Evolutionary conservation across 176 grass and related monocot genomes (phyloP).

Genomic region (Musa itinerans): DNA sequence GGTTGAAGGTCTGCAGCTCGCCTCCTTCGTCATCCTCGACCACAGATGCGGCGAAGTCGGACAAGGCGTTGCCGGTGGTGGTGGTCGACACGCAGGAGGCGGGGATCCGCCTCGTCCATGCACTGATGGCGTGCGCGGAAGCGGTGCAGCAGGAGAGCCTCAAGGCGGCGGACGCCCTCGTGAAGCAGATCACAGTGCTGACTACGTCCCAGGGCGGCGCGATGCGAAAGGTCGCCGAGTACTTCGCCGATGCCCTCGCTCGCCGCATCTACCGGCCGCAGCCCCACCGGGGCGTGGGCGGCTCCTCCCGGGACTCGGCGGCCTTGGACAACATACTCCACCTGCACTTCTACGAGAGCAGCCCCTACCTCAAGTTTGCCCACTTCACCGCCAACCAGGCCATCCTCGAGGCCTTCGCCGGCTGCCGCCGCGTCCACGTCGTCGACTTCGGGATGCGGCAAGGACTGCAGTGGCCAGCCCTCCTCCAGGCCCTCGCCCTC

Average conservation of each 20-base stretch:
- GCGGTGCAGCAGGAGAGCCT: slow-evolving; percentile 5
- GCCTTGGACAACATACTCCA: slow-evolving; percentile 4
- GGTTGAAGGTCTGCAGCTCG: neutral
- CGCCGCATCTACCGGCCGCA: slow-evolving; percentile 2
- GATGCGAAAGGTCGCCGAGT: slow-evolving; percentile 7
- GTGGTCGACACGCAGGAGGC: slow-evolving; percentile 7
- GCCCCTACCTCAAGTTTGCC: slow-evolving; percentile 6
- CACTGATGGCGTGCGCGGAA: slow-evolving; percentile 7
- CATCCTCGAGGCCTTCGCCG: slow-evolving; percentile 2
- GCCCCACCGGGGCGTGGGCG: neutral
- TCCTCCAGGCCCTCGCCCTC: slow-evolving; percentile 9
- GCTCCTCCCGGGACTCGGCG: neutral
- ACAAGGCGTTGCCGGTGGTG: neutral
- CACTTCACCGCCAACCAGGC: slow-evolving; percentile 5
- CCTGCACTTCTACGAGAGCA: neutral
- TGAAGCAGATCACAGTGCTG: slow-evolving; percentile 5
- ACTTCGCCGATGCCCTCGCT: neutral
- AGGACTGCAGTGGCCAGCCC: slow-evolving; percentile 8
- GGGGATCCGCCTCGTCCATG: slow-evolving; percentile 9
- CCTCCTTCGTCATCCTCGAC: neutral
- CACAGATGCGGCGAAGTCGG: neutral
- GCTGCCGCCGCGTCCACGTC: slow-evolving; percentile 5
- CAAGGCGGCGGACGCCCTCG: slow-evolving; percentile 3
- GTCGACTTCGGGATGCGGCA: slow-evolving; percentile 10
- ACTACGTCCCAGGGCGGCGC: slow-evolving; percentile 7